Evolutionary conservation across 179 eudicot genomes (phyloP), one percentile per base, ranked within the genome.

Genomic region (Gypsophila paniculata): DNA sequence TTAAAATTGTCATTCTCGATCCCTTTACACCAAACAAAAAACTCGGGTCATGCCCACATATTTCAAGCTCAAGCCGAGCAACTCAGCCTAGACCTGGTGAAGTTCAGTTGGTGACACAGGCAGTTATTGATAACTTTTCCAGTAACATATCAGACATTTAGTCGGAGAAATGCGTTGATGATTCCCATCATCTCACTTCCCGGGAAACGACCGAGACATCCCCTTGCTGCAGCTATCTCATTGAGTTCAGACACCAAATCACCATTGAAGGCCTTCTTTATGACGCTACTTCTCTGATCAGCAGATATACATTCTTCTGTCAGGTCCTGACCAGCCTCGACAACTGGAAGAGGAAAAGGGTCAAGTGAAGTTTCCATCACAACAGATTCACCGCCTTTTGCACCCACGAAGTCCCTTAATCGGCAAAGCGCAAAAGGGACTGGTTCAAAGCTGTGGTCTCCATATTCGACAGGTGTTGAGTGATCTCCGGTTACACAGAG

Each of bases 111-210:
- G 44, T 14, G 36, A 34, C 44, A 19, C 2, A 15, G 21, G 51
- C 26, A 25, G 14, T 57, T 60, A 74, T 17, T 61, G 51, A 13
- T 46, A 54, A 18, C 77, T 57, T 58, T 60, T 39, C 8, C 49
- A 44, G 39, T 42, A 29, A 68, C 53, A 65, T 25, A 23, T 85
- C 85, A 86, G 0, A n/a, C 44, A 39, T 80, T 78, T 55, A 87
- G 81, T 52, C 77, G 73, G 54, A 91, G 85, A 76, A 81, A 91
- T 17, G 81, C 78, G 65, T 84, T 91, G 19, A 94, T 86, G 49
- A 89, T 86, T 39, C 86, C 94, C 97, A 94, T 94, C 99, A 94
- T 94, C 86, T 91, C 96, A 75, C 94, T 84, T 65, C 97, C 99
- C 0, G 90, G 89, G 76, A 94, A 94, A 42, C 99, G 89, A 58